Evolutionary conservation across 257 asterid genomes (phyloP).

Genomic region (Plectranthus barbatus): DNA sequence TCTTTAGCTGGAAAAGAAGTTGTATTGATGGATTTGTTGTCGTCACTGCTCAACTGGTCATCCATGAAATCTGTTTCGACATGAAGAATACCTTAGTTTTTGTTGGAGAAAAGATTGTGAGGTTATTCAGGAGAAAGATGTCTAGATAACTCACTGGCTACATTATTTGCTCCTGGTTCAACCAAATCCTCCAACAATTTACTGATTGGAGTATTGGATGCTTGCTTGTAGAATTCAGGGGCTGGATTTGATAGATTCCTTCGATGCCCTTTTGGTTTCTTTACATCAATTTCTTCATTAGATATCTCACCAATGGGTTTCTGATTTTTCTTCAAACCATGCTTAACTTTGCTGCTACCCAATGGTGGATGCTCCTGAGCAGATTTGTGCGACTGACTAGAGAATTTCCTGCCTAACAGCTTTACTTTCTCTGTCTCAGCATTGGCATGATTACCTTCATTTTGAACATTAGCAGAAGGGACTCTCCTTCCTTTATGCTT

Average conservation of each 20-base stretch:
- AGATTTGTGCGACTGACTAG: slow-evolving; percentile 13
- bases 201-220: neutral
- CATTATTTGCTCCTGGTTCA: neutral
- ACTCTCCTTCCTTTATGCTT: slow-evolving; percentile 18
- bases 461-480: slow-evolving; percentile 14
- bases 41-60: slow-evolving; percentile 21
- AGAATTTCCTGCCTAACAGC: slow-evolving; percentile 19
- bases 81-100: slow-evolving; percentile 7
- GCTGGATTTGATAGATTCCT: slow-evolving; percentile 1
- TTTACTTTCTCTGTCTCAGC: slow-evolving; percentile 30
- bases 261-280: neutral
- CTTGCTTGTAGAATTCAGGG: neutral
- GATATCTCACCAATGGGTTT: slow-evolving; percentile 9
- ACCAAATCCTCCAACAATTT: neutral
- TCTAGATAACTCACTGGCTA: neutral
- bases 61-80: slow-evolving; percentile 19
- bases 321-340: slow-evolving; percentile 24
- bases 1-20: slow-evolving; percentile 32
- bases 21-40: slow-evolving; percentile 25
- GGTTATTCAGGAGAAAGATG: neutral
- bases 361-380: slow-evolving; percentile 21
- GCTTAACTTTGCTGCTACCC: slow-evolving; percentile 29
- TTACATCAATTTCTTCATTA: neutral
- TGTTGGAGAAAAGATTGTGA: slow-evolving; percentile 5
- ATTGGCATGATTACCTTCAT: slow-evolving; percentile 7